Percentiles rank a stretch among this genome's conserved stretches.
These are phyloP conservation scores for Suillus subluteus DNA, from an alignment of 768 basidiomycete genomes.

Conservation along the genomic window DNA sequence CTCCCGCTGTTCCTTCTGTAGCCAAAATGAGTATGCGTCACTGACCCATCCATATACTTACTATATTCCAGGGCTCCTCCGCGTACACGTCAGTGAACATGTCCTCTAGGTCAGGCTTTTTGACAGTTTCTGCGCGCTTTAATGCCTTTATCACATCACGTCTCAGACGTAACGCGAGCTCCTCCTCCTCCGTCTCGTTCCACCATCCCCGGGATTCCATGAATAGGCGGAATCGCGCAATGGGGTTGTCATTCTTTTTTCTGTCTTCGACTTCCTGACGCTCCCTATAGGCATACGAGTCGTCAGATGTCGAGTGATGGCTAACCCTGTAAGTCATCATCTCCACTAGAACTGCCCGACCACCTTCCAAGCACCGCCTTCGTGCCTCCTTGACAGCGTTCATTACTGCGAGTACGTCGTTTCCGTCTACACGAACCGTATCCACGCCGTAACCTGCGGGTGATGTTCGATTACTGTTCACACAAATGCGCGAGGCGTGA, in stretches of 20 bases:
- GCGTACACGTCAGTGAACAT: slow-evolving; percentile 90
- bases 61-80: slow-evolving; percentile 83
- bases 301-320: slow-evolving; percentile 96
- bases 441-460: slow-evolving; percentile 72
- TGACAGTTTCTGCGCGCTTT: slow-evolving; percentile 71
- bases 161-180: slow-evolving; percentile 67
- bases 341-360: slow-evolving; percentile 83
- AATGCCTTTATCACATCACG: slow-evolving; percentile 79
- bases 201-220: slow-evolving; percentile 88
- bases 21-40: slow-evolving; percentile 5
- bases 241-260: slow-evolving; percentile 89
- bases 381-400: slow-evolving; percentile 76
- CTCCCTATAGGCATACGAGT: slow-evolving; percentile 91
- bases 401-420: slow-evolving; percentile 87
- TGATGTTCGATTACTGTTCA: background rate
- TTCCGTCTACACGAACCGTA: slow-evolving; percentile 91
- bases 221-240: slow-evolving; percentile 81
- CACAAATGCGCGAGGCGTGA: background rate
- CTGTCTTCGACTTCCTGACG: slow-evolving; percentile 90
- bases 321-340: slow-evolving; percentile 94
- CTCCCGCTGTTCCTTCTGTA: slow-evolving; percentile 79
- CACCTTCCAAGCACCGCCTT: slow-evolving; percentile 70
- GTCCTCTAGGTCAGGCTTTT: slow-evolving; percentile 69
- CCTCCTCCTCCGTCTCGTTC: slow-evolving; percentile 75
- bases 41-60: slow-evolving; percentile 42